Percentiles rank a stretch among this genome's conserved stretches.
Conservation (phyloP, 345 rosid genomes). For the Boechera divaricarpa region DNA sequence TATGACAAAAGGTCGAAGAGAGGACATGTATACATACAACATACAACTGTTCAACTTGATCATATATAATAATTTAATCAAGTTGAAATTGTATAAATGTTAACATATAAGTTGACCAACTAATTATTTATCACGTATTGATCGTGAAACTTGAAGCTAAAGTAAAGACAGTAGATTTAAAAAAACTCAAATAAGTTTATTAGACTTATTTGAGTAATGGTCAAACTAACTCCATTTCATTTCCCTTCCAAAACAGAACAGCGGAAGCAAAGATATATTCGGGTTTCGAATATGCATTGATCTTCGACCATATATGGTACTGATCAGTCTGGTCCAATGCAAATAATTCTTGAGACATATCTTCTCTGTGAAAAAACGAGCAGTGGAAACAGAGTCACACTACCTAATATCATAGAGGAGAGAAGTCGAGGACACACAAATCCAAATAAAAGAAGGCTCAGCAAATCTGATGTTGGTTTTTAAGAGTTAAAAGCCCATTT, state of each 20-base stretch:
- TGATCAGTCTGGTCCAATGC: no score
- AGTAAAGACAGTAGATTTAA: background rate
- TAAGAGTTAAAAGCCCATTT: conserved; percentile 41
- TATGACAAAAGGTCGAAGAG: background rate
- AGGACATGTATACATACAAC: background rate
- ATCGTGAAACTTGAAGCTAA: conserved; percentile 3
- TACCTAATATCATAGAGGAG: background rate
- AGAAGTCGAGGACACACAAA: background rate
- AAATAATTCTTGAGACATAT: background rate
- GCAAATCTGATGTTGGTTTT: conserved; percentile 37
- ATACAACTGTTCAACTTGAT: conserved; percentile 14
- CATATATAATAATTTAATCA: conserved; percentile 21
- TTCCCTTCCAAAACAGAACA: background rate
- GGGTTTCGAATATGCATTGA: background rate
- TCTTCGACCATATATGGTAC: background rate
- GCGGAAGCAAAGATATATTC: background rate
- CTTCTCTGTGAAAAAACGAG: background rate
- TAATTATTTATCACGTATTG: conserved; percentile 5
- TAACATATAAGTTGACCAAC: conserved; percentile 33
- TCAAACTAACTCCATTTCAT: background rate
- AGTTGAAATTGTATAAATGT: background rate
- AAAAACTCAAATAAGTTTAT: background rate
- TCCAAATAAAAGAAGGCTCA: conserved; percentile 20
- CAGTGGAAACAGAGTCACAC: background rate
- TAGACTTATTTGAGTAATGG: no score